phyloP scores from a whole-genome alignment of 192 early-diverging fungal species.

The Entomortierella beljakovae region DNA sequence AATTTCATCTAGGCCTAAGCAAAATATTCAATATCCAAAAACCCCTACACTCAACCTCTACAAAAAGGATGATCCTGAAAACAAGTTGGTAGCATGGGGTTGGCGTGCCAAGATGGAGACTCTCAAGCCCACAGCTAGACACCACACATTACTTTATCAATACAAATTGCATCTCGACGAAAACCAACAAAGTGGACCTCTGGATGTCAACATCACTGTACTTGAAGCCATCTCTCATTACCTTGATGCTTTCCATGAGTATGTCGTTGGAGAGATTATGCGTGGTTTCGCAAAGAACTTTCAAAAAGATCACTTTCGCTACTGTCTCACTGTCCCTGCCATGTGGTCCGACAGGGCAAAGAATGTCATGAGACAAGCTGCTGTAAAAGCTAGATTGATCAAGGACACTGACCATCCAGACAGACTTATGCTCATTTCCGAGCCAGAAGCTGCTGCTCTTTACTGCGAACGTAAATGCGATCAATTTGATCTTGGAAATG shows the following conservation, averaged over 20 bases:
- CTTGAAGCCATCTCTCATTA: conserved; percentile 58
- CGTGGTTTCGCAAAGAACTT: conserved; percentile 59
- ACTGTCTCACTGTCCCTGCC: conserved; percentile 46
- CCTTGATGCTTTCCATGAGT: conserved; percentile 55
- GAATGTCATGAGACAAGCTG: conserved; percentile 56
- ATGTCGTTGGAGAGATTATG: conserved; percentile 55
- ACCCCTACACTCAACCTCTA: conserved; percentile 59
- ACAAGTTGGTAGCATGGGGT: conserved; percentile 58
- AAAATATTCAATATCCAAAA: conserved; percentile 56
- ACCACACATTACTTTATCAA: conserved; percentile 51
- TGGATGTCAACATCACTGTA: conserved; percentile 56
- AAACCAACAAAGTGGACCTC: conserved; percentile 35
- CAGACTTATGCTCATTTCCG: conserved; percentile 56
- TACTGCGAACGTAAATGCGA: conserved; percentile 62
- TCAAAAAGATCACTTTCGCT: conserved; percentile 56
- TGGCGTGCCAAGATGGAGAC: conserved; percentile 52
- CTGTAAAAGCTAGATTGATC: conserved; percentile 53
- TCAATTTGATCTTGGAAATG: conserved; percentile 50
- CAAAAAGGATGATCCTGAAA: conserved; percentile 52
- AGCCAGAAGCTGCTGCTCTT: conserved; percentile 60
- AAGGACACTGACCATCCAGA: conserved; percentile 49
- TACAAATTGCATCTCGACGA: conserved; percentile 60
- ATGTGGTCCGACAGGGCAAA: conserved; percentile 58
- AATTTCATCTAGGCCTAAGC: conserved; percentile 29
- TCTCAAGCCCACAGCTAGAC: conserved; percentile 40